Conservation (phyloP, 202 grass and related monocot species). For the Panicum virgatum region DNA sequence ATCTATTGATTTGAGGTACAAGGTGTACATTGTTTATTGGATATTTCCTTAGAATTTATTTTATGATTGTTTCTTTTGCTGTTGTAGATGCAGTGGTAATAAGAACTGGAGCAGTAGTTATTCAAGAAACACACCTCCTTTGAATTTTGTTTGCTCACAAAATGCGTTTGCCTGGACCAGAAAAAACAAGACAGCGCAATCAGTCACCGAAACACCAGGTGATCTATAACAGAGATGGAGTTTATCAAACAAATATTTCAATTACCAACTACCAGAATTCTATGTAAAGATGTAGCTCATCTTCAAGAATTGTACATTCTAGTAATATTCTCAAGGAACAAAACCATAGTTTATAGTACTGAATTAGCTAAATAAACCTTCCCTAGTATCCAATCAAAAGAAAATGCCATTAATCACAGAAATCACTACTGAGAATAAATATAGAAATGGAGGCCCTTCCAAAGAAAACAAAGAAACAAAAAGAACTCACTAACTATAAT, state of each 20-base stretch:
- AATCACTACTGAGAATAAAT: background rate
- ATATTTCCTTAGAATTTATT: conserved; percentile 6
- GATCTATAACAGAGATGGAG: conserved; percentile 18
- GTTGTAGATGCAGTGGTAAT: background rate
- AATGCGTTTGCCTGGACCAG: conserved; percentile 81
- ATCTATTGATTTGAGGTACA: background rate
- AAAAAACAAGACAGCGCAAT: conserved; percentile 25
- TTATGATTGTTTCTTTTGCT: background rate
- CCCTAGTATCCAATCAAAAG: background rate
- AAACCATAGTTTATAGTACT: background rate
- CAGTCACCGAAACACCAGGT: background rate
- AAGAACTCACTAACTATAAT: background rate
- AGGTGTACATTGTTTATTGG: background rate
- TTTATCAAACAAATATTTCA: conserved; percentile 16
- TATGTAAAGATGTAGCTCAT: background rate
- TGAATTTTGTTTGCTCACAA: conserved; percentile 87
- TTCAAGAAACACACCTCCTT: conserved; percentile 74
- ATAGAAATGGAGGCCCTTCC: background rate
- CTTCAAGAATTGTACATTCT: background rate
- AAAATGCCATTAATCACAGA: background rate
- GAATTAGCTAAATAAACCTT: background rate
- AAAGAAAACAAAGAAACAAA: background rate
- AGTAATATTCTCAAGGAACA: background rate
- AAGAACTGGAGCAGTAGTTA: background rate
- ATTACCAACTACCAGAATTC: background rate